Base-by-base conservation (phyloP, 305 asterid species). In the Stenogyne calaminthoides region DNA sequence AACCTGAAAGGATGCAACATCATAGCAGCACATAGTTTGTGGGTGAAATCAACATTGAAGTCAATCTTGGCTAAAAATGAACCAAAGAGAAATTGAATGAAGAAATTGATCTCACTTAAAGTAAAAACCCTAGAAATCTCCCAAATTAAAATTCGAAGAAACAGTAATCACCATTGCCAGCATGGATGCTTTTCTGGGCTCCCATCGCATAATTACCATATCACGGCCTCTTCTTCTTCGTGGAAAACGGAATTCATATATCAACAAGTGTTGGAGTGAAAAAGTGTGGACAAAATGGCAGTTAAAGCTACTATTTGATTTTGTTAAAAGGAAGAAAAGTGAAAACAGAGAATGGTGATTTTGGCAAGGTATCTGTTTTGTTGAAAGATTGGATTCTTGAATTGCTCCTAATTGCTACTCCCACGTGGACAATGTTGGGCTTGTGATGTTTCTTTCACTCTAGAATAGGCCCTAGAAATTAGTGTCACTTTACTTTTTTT, bases 41-140 rank as follows among this genome's bases (percentile, higher is more conserved):
- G 97, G 15, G 98, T 90, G 84, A 91, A 94, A 90, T 94, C 98
- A 70, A 94, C 96, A 84, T 89, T 94, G 87, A 90, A 85, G 80
- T 92, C 99, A 77, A 94, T 83, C 93, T 94, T 94, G 81, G 99
- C 98, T 94, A 82, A 89, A 86, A 29, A 70, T 37, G 69, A 7
- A 39, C 70, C 76, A 60, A 68, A 52, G 76, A 77, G 14, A 18
- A 36, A 18, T 64, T 2, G 71, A 54, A 32, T 62, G 7, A 40
- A 14, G 12, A 34, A 64, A 29, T 32, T 27, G 60, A 47, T 55
- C 44, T 65, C 60, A 64, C 55, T 40, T 34, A 20, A 67, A 52
- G 29, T 25, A 25, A 25, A 25, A 25, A 25, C 29, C 4, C 22
- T 32, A 0, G 19, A 46, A 67, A 60, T 75, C 18, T 10, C 52